These are phyloP conservation scores for Lodderomyces margitis DNA, from an alignment of 1,139 yeast species.

Conservation along the genomic window DNA sequence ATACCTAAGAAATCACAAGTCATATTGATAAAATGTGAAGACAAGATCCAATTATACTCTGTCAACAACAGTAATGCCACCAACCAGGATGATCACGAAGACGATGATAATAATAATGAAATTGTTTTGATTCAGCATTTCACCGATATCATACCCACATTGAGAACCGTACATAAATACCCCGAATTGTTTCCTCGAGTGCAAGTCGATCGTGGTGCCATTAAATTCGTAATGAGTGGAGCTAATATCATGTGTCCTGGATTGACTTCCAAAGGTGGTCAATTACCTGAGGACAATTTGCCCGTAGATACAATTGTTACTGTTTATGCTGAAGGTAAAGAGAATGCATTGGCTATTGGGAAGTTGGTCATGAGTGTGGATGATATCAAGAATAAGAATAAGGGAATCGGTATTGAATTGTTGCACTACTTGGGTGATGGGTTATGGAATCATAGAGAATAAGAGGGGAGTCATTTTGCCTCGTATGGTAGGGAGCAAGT, in stretches of 20 bases:
- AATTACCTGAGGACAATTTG: slow-evolving; percentile 67
- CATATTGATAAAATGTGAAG: slow-evolving; percentile 82
- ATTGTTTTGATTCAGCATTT: slow-evolving; percentile 81
- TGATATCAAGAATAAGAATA: slow-evolving; percentile 79
- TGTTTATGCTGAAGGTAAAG: slow-evolving; percentile 91
- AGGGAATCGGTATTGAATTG: slow-evolving; percentile 88
- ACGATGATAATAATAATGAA: slow-evolving; percentile 7
- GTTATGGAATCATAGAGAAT: slow-evolving; percentile 60
- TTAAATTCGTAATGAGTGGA: slow-evolving; percentile 89
- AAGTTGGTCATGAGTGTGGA: slow-evolving; percentile 83
- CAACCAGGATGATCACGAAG: slow-evolving; percentile 47
- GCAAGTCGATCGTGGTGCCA: slow-evolving; percentile 94
- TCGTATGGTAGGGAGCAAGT: neutral
- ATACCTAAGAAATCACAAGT: slow-evolving; percentile 92
- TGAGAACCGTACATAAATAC: slow-evolving; percentile 76
- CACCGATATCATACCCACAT: slow-evolving; percentile 69
- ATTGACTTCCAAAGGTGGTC: slow-evolving; percentile 85
- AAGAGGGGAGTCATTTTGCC: no score
- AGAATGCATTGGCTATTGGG: slow-evolving; percentile 87
- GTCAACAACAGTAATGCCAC: slow-evolving; percentile 22
- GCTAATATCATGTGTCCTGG: slow-evolving; percentile 99
- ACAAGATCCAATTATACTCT: slow-evolving; percentile 75
- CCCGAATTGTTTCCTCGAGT: slow-evolving; percentile 83
- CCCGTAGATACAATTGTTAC: slow-evolving; percentile 71
- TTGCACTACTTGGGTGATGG: slow-evolving; percentile 90